Conservation (phyloP, 805 yeast genomes). For the Kodamaea neixiangensis region DNA sequence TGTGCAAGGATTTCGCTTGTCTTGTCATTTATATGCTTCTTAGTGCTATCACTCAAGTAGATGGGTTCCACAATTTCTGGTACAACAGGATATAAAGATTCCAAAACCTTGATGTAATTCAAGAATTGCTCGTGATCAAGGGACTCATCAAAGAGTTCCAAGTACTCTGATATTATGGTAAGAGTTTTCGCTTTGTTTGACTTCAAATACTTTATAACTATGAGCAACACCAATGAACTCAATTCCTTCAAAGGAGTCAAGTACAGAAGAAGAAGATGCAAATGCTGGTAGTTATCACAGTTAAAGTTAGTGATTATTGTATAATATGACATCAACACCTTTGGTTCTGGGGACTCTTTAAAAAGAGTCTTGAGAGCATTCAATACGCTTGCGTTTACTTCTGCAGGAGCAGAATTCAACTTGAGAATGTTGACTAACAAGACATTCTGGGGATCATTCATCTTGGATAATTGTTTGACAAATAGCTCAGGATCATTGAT, state of each 20-base stretch:
- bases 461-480: slow-evolving; percentile 14
- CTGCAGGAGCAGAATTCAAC: background rate
- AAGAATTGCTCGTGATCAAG: slow-evolving; percentile 17
- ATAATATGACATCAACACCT: slow-evolving; percentile 20
- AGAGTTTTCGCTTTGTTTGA: slow-evolving; percentile 15
- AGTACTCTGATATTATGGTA: slow-evolving; percentile 22
- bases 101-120: slow-evolving; percentile 23
- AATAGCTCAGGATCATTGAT: slow-evolving; percentile 19
- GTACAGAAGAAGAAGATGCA: slow-evolving; percentile 20
- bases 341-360: slow-evolving; percentile 2
- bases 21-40: slow-evolving; percentile 17
- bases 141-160: slow-evolving; percentile 20
- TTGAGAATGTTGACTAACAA: slow-evolving; percentile 17
- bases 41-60: slow-evolving; percentile 24
- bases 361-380: slow-evolving; percentile 11
- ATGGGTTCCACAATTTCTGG: slow-evolving; percentile 24
- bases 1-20: slow-evolving; percentile 10
- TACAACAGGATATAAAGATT: slow-evolving; percentile 28
- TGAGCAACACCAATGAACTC: slow-evolving; percentile 20
- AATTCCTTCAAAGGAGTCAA: slow-evolving; percentile 19
- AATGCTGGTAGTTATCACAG: slow-evolving; percentile 20
- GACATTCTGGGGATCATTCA: slow-evolving; percentile 18
- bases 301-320: slow-evolving; percentile 22
- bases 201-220: slow-evolving; percentile 24
- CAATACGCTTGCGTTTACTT: slow-evolving; percentile 3